Evolutionary conservation across 2,329 filamentous ascomycete species (phyloP), one percentile per base, ranked within the genome.

Genomic region (Fusarium sulawesiense): DNA sequence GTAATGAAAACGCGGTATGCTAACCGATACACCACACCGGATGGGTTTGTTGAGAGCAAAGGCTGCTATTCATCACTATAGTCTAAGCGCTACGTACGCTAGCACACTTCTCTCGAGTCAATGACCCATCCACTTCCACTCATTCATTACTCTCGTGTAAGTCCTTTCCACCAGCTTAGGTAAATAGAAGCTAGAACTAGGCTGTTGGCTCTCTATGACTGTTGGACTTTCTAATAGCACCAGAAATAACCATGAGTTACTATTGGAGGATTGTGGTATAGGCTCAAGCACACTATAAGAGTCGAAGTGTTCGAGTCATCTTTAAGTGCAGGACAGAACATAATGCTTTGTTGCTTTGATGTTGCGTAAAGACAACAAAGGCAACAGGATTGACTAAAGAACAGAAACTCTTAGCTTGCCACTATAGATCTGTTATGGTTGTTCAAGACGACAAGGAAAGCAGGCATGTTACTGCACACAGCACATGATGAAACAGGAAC

Each of bases 11-110:
- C 68, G 68, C 68, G 68, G 68, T 56, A 71, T 72, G 68, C 56
- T 71, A 69, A 60, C 68, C 68, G 68, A 68, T 71, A 71, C 68
- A 71, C 68, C 65, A 71, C 60, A 66, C 65, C 68, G 68, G 68
- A 71, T 68, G 25, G 29, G 40, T 34, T 55, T 47, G 42, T 54
- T 68, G 32, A 30, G 18, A 5, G 29, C 2, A n/a, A 5, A 4
- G 2, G 5, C 1, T 6, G 3, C 6, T 34, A 2, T 44, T n/a
- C 2, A 0, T 0, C 0, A 0, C 0, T 62, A 47, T 63, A 18
- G 12, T 37, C 18, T 37, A 0, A 9, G 6, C 1, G 1, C 0
- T 6, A 18, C 1, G 5, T 45, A 9, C 10, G 16, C 21, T 23
- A 37, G 10, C 47, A 13, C 10, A 7, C 8, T 34, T 7, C 5